These are phyloP conservation scores for Melaleuca quinquenervia DNA, from an alignment of 345 rosid species.

Conservation along the genomic window DNA sequence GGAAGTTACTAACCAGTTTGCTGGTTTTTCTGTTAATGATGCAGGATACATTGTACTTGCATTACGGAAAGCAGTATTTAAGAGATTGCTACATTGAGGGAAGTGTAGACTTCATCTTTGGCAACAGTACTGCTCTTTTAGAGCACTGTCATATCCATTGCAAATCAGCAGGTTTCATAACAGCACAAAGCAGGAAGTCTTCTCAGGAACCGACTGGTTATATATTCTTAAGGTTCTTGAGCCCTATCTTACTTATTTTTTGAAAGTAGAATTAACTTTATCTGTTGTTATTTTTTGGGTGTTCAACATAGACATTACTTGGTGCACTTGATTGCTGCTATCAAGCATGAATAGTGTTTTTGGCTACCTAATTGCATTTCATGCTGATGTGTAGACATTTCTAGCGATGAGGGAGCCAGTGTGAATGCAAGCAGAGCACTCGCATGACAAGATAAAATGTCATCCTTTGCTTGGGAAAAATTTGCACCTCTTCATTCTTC, in stretches of 20 bases:
- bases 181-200: conserved; percentile 95
- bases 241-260: neutral
- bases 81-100: conserved; percentile 92
- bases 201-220: conserved; percentile 91
- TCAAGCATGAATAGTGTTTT: neutral
- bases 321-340: neutral
- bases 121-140: conserved; percentile 85
- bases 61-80: conserved; percentile 81
- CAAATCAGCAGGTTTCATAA: conserved; percentile 75
- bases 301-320: neutral
- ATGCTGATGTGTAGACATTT: neutral
- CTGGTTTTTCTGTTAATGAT: neutral
- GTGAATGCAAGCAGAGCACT: neutral
- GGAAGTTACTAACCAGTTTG: neutral
- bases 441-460: neutral
- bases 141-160: conserved; percentile 98
- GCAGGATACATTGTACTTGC: conserved; percentile 93
- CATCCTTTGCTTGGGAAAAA: neutral
- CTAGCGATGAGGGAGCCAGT: neutral
- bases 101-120: conserved; percentile 90
- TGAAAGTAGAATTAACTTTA: neutral
- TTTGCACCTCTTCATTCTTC: neutral
- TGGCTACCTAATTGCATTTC: neutral
- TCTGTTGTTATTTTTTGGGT: neutral
- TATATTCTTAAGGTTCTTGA: conserved; percentile 58